Evolutionary conservation across 2,329 filamentous ascomycete genomes (phyloP), one percentile per base, ranked within the genome.

Genomic region (Colletotrichum lupini): DNA sequence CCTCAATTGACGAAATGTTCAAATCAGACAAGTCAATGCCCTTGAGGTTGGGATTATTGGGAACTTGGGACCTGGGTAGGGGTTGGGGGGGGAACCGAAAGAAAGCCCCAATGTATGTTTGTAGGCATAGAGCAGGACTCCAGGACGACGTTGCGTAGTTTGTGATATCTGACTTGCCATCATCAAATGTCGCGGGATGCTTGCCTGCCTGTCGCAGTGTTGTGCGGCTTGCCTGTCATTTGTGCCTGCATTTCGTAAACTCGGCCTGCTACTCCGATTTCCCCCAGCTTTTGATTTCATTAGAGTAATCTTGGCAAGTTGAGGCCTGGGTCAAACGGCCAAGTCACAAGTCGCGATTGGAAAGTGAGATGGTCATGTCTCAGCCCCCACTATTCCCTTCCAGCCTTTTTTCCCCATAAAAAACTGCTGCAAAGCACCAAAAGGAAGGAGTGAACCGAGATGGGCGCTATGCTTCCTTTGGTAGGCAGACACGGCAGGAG

Each of bases 251-350:
- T 24, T 35, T 30, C 19, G 42, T 32, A 2, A n/a, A 42, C 19
- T 49, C 60, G 60, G 42, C 28, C 12, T 53, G 42, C 26, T 32
- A 26, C 49, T 28, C 42, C 37, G 49, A 24, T 62, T 37, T 52
- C 42, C 59, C 59, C 59, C 59, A 24, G 59, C 42, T 62, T 62
- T 30, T 22, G 11, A 28, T 16, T 46, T 22, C 42, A 63, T 53
- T 35, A 53, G 60, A 24, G 26, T 63, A 46, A 49, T 53, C 60
- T 63, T 63, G 60, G 60, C 60, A 28, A 22, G 37, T 46, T 46
- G 42, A 63, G 60, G 60, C 60, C 52, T 52, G 42, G 60, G 46
- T 53, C 60, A 14, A 28, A 42, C 16, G 26, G 42, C 24, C 22
- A 14, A 12, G 16, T 42, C 37, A 42, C 37, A 42, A 42, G 37